Conservation (phyloP, 225 moss, liverwort and hornwort species). For the Climacium dendroides region DNA sequence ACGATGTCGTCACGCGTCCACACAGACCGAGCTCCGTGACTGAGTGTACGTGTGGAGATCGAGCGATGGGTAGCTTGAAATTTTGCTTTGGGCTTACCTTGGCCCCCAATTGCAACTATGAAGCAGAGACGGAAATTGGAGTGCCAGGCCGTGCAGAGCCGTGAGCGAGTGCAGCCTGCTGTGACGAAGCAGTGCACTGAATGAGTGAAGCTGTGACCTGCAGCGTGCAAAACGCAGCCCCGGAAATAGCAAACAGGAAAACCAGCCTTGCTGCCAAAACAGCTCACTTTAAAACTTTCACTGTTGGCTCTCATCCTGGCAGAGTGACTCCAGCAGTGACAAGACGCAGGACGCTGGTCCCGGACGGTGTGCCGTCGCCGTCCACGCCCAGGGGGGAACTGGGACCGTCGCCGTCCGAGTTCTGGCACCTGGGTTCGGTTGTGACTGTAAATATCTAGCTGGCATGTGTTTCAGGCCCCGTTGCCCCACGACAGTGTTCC, state of each 20-base stretch:
- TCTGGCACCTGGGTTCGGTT: neutral
- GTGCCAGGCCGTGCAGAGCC: neutral
- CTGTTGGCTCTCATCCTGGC: neutral
- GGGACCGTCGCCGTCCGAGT: neutral
- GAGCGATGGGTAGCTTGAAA: neutral
- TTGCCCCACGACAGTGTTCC: neutral
- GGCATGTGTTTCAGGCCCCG: neutral
- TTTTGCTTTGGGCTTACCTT: neutral
- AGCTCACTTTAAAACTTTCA: neutral
- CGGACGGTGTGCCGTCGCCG: neutral
- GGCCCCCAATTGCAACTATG: neutral
- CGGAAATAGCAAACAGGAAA: neutral
- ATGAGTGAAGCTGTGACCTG: conserved; percentile 8
- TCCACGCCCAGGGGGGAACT: neutral
- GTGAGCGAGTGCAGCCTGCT: neutral
- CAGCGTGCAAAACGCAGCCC: conserved; percentile 24
- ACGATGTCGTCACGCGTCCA: neutral
- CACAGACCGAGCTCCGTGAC: neutral
- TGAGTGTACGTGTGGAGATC: neutral
- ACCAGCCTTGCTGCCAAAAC: neutral
- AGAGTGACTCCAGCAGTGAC: too few species aligned
- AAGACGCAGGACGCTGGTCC: neutral
- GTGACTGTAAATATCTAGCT: neutral
- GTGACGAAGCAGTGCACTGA: neutral
- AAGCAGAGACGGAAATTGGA: neutral